phyloP scores from a whole-genome alignment of 495 filamentous ascomycete species.

The Penicillium bovifimosum region DNA sequence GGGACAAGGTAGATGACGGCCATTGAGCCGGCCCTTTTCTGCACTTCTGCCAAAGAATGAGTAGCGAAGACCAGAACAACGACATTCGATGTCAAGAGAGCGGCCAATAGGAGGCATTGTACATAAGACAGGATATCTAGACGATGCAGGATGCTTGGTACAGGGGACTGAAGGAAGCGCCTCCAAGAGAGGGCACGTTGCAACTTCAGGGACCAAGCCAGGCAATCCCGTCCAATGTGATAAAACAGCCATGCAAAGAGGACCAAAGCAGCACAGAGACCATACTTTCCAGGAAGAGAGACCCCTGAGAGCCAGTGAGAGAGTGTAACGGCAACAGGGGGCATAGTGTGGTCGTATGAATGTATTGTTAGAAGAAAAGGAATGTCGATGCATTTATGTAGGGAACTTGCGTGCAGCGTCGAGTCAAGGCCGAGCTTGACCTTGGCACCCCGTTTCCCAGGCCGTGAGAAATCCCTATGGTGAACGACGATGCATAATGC shows the following conservation, averaged over 20 bases:
- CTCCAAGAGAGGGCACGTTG: not conserved
- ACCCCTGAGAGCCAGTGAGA: no score
- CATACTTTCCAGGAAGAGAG: no score
- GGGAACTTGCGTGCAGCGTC: no score
- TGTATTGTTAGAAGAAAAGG: no score
- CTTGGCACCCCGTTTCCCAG: no score
- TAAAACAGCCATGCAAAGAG: not conserved
- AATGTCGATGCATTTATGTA: no score
- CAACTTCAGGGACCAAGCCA: not conserved
- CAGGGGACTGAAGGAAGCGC: not conserved
- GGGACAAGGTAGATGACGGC: slow-evolving; percentile 5
- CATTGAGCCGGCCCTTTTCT: slow-evolving; percentile 1
- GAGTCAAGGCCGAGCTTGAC: no score
- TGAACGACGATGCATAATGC: no score
- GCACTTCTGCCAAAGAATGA: slow-evolving; percentile 2
- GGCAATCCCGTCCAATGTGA: not conserved
- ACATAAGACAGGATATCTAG: slow-evolving; percentile 4
- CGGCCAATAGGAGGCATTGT: not conserved
- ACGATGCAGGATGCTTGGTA: not conserved
- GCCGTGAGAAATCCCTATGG: no score
- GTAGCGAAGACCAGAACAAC: not conserved
- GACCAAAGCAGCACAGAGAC: not conserved
- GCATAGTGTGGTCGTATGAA: no score
- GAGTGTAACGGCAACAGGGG: no score
- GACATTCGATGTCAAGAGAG: not conserved